Conservation (phyloP, 192 early-diverging fungal genomes). For the Coemansia reversa region DNA sequence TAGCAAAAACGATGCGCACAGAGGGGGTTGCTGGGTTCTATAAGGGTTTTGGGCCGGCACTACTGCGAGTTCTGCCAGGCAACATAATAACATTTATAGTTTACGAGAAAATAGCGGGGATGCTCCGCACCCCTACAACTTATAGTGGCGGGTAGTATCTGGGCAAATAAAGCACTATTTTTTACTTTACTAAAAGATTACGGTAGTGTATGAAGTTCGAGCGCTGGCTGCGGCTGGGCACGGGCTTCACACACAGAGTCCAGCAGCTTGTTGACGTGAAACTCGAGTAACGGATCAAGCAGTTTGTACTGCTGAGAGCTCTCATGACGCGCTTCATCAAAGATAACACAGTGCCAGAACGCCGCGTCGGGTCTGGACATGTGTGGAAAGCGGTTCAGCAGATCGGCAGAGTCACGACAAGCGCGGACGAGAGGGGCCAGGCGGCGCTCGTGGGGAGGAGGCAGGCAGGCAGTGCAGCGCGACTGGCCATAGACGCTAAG, state of each 20-base stretch:
- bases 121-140: slow-evolving; percentile 58
- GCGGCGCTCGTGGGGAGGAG: not conserved
- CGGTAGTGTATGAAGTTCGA: not conserved
- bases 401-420: not conserved
- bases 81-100: slow-evolving; percentile 96
- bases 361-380: slow-evolving; percentile 10
- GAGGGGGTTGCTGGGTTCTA: slow-evolving; percentile 87
- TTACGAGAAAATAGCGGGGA: slow-evolving; percentile 75
- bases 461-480: slow-evolving; percentile 2
- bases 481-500: slow-evolving; percentile 33
- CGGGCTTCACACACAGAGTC: slow-evolving; percentile 36
- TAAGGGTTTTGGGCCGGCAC: slow-evolving; percentile 86
- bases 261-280: slow-evolving; percentile 46
- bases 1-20: slow-evolving; percentile 64
- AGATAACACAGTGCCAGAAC: slow-evolving; percentile 42
- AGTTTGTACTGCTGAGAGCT: slow-evolving; percentile 52
- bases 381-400: not conserved
- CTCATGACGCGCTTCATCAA: slow-evolving; percentile 43
- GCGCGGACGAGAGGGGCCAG: slow-evolving; percentile 1
- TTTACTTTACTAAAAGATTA: not conserved
- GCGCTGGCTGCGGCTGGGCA: slow-evolving; percentile 9
- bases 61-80: slow-evolving; percentile 88
- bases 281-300: slow-evolving; percentile 51
- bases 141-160: not conserved
- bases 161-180: not conserved